Percentiles rank a stretch among this genome's conserved stretches.
These are phyloP conservation scores for Rhodotorula kratochvilovae DNA, from an alignment of 768 basidiomycete species.

Conservation along the genomic window DNA sequence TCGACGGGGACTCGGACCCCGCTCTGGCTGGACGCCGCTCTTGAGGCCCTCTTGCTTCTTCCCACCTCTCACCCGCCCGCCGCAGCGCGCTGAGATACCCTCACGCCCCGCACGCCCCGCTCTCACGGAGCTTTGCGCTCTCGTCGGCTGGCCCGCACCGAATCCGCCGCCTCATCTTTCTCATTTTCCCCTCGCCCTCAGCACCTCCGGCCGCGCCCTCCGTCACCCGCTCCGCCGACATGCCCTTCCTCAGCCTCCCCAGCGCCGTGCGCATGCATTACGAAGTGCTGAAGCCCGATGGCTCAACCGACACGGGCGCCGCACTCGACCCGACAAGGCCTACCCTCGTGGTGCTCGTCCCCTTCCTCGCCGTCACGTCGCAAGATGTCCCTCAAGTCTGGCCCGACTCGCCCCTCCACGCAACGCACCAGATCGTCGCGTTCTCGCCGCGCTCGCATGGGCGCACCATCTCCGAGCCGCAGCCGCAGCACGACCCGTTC, in stretches of 20 bases:
- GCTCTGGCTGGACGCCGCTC: too few relatives aligned
- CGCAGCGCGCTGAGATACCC: too few relatives aligned
- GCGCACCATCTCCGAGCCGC: not conserved
- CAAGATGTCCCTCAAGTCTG: not conserved
- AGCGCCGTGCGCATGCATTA: constrained; percentile 8
- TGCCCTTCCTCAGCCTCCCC: constrained; percentile 8
- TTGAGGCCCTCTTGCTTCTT: too few relatives aligned
- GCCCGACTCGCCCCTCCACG: not conserved
- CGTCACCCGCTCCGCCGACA: not conserved
- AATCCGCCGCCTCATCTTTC: too few relatives aligned
- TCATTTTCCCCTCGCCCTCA: too few relatives aligned
- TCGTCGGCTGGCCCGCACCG: too few relatives aligned
- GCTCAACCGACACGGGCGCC: not conserved
- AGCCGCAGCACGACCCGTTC: not conserved
- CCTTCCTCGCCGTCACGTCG: not conserved
- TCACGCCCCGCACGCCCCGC: too few relatives aligned
- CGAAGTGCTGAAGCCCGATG: constrained; percentile 1
- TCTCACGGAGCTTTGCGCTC: too few relatives aligned
- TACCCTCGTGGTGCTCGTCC: constrained; percentile 6
- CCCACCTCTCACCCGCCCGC: too few relatives aligned
- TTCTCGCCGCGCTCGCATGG: constrained; percentile 8
- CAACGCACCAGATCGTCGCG: constrained; percentile 2
- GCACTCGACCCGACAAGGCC: not conserved
- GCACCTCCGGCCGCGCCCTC: not conserved
- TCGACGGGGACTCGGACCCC: too few relatives aligned